phyloP scores from a whole-genome alignment of 371 early-diverging fungal species.

The Capillidium heterosporum region DNA sequence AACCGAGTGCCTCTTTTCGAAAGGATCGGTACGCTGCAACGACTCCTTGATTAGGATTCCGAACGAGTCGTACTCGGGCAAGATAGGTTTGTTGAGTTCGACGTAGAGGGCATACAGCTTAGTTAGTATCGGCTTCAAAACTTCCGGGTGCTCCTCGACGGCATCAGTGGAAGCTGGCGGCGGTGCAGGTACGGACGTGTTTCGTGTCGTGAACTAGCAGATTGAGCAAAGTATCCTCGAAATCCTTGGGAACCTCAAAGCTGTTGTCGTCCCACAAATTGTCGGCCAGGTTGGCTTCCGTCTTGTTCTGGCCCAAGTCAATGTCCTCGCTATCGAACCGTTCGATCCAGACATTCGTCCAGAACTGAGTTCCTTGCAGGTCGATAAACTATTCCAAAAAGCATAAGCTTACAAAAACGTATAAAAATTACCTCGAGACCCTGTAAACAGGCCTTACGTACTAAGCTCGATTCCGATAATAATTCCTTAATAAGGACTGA shows the following conservation, averaged over 20 bases:
- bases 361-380: conserved; percentile 41
- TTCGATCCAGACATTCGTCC: conserved; percentile 24
- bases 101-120: conserved; percentile 31
- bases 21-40: conserved; percentile 59
- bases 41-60: conserved; percentile 80
- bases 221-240: neutral
- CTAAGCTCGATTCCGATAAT: conserved; percentile 46
- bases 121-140: conserved; percentile 21
- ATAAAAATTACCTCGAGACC: too few species aligned
- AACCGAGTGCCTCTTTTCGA: conserved; percentile 63
- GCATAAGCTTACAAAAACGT: too few species aligned
- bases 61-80: conserved; percentile 77
- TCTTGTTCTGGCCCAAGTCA: conserved; percentile 47
- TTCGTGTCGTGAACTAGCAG: conserved; percentile 25
- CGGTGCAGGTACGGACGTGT: conserved; percentile 51
- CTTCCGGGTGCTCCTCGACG: conserved; percentile 27
- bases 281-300: conserved; percentile 40
- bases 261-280: conserved; percentile 63
- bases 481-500: conserved; percentile 51
- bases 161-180: conserved; percentile 49
- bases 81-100: conserved; percentile 21
- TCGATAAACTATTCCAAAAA: too few species aligned
- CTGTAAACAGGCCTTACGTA: conserved; percentile 58
- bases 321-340: conserved; percentile 20
- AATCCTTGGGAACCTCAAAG: conserved; percentile 33